Evolutionary conservation across 1,284 basidiomycete species (phyloP), one percentile per base, ranked within the genome.

Genomic region (Ganoderma lingzhi): DNA sequence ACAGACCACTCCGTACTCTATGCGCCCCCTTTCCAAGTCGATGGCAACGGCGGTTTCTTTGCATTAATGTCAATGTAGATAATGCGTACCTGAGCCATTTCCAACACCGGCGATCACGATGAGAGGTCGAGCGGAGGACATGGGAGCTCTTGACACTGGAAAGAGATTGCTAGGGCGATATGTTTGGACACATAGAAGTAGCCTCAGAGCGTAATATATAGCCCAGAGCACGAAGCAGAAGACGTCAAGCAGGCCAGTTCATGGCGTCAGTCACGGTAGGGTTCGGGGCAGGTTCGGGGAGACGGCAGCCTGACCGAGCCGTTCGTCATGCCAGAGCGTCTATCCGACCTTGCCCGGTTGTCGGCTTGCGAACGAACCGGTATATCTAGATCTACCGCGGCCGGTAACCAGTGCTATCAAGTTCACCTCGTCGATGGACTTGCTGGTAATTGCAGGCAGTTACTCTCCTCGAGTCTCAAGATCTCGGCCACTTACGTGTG

Each of bases 71-170:
- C 19, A 30, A 32, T n/a, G 42, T 19, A 15, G 1, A 23, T 2
- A 17, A 10, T 28, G 72, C 81, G 42, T 66, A 81, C 84, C 84
- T 37, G 77, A 69, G 28, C 79, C 80, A 62, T 80, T 82, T 60
- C 90, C 91, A 35, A 91, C 76, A 51, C 91, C 90, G 77, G 83
- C 80, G 39, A 88, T 82, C 58, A 88, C 78, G 69, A 87, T 82
- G 72, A 88, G 79, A 17, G 86, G 85, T 41, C 81, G 82, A 65
- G 76, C 60, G 63, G 82, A 76, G 23, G 37, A 14, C 84, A 85
- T 85, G 42, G n/a, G 28, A 39, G 15, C 10, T 39, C 14, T 15
- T 28, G 19, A 15, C 6, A 0, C 12, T 41, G 10, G 39, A 28
- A 23, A 41, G 58, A 14, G 32, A 32, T 17, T 56, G 4, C 48